Conservation (phyloP, 2,329 filamentous ascomycete species). For the Venturia aucupariae region DNA sequence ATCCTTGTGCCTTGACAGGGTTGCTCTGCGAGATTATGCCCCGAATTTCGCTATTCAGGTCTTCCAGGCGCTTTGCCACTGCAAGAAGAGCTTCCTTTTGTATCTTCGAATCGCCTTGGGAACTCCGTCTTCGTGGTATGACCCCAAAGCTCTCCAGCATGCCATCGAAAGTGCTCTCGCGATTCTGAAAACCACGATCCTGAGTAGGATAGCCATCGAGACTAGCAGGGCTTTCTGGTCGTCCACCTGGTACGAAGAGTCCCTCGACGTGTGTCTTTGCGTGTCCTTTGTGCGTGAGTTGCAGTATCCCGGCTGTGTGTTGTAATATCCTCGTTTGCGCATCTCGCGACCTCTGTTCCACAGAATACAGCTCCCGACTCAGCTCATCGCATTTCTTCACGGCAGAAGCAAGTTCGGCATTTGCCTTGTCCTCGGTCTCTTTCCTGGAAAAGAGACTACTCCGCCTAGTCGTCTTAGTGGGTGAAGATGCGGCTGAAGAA, state of each 20-base stretch:
- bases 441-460: conserved; percentile 24
- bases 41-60: conserved; percentile 57
- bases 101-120: conserved; percentile 20
- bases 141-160: conserved; percentile 24
- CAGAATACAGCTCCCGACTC: conserved; percentile 65
- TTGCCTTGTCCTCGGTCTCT: conserved; percentile 43
- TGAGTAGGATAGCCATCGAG: conserved; percentile 39
- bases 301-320: conserved; percentile 86
- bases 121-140: neutral
- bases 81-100: neutral
- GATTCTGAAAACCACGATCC: conserved; percentile 1
- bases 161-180: conserved; percentile 41
- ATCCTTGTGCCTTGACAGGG: conserved; percentile 35
- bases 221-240: conserved; percentile 69
- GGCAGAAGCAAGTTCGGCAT: conserved; percentile 64
- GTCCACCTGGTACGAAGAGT: conserved; percentile 18
- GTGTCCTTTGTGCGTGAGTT: conserved; percentile 62
- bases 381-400: conserved; percentile 80
- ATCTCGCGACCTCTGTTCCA: conserved; percentile 68
- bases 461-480: conserved; percentile 26
- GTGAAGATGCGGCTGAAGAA: conserved; percentile 41
- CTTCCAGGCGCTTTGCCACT: conserved; percentile 55
- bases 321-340: conserved; percentile 69
- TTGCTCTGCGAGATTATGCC: conserved; percentile 57
- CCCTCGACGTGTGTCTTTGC: neutral